Conservation (phyloP, 805 yeast genomes). For the Saturnispora halmiae region DNA sequence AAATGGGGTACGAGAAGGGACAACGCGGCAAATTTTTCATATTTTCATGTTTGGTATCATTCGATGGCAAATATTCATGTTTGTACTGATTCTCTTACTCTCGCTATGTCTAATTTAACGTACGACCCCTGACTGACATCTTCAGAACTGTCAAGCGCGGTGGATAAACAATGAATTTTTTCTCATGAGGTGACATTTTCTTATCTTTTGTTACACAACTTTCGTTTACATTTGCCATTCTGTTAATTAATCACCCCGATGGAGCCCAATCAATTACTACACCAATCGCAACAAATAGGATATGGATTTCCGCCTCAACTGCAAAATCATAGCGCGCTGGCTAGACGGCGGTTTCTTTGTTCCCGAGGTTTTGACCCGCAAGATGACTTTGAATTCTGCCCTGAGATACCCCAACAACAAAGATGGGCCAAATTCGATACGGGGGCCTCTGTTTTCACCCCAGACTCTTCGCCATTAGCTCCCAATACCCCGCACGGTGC, state of each 20-base stretch:
- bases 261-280: not conserved
- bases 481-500: not conserved
- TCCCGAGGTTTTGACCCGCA: slow-evolving; percentile 6
- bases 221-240: too few relatives aligned
- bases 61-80: too few relatives aligned
- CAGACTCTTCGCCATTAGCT: slow-evolving; percentile 8
- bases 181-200: not conserved
- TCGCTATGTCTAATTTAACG: too few relatives aligned
- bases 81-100: too few relatives aligned
- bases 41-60: not conserved
- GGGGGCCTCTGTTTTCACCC: slow-evolving; percentile 7
- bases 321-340: not conserved
- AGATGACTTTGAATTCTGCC: slow-evolving; percentile 10
- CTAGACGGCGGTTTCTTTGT: slow-evolving; percentile 8
- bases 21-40: not conserved
- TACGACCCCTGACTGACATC: too few relatives aligned
- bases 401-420: not conserved
- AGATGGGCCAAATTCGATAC: slow-evolving; percentile 5
- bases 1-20: not conserved
- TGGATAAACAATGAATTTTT: not conserved
- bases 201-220: not conserved
- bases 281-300: not conserved
- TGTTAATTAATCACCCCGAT: not conserved
- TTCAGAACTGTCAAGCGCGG: not conserved
- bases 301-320: not conserved